phyloP scores from a whole-genome alignment of 2,329 filamentous ascomycete genomes.

The Aspergillus aculeatus region DNA sequence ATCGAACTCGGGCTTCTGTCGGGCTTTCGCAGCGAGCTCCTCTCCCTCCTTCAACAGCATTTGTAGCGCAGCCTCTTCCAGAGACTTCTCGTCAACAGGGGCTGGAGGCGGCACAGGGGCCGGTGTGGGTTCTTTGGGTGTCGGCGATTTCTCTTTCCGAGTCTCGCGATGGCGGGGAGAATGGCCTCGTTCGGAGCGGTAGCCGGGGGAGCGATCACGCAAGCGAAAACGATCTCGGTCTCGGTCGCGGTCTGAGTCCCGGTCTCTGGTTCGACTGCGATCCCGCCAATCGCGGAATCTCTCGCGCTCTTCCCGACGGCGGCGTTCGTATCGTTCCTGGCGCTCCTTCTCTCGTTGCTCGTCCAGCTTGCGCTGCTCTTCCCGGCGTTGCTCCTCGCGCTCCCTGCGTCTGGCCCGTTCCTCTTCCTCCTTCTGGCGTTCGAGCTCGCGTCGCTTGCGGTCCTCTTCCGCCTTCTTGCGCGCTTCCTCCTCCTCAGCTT shows the following conservation, averaged over 20 bases:
- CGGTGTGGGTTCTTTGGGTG: conserved; percentile 36
- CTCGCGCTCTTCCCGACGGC: conserved; percentile 48
- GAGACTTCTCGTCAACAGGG: conserved; percentile 52
- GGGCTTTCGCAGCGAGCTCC: conserved; percentile 53
- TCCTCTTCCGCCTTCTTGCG: conserved; percentile 44
- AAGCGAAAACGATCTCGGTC: conserved; percentile 28
- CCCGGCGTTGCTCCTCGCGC: conserved; percentile 49
- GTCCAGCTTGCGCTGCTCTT: conserved; percentile 52
- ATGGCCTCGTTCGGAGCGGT: conserved; percentile 33
- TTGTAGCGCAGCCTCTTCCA: conserved; percentile 57
- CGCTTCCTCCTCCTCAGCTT: conserved; percentile 47
- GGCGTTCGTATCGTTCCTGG: conserved; percentile 46
- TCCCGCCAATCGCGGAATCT: conserved; percentile 42
- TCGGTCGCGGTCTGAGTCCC: conserved; percentile 24
- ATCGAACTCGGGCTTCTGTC: conserved; percentile 52
- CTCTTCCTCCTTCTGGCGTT: conserved; percentile 46
- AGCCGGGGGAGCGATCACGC: conserved; percentile 32
- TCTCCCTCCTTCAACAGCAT: conserved; percentile 56
- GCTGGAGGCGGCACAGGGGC: conserved; percentile 23
- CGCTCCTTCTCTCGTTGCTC: conserved; percentile 54
- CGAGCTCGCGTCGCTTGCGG: conserved; percentile 43
- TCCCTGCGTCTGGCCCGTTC: conserved; percentile 52
- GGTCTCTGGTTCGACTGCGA: conserved; percentile 37
- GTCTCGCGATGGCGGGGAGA: conserved; percentile 33
- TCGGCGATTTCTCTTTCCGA: conserved; percentile 31